These are phyloP conservation scores for Symbiodinium natans DNA, from an alignment of 73 alveolate genomes.

Conservation along the genomic window DNA sequence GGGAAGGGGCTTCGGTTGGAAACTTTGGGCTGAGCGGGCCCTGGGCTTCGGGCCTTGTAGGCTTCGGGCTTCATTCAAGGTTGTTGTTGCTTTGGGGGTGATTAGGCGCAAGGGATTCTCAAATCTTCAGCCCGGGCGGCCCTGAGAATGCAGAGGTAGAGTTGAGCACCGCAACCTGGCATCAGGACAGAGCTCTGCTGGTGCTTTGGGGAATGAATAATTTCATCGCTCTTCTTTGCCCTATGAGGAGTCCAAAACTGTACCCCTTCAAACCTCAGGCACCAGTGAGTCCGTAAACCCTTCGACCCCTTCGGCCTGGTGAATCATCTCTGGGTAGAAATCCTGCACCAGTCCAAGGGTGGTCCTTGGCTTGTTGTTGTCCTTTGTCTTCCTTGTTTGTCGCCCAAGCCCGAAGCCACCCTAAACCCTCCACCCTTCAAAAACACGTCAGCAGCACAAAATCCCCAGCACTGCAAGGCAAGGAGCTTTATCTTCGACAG, in stretches of 20 bases:
- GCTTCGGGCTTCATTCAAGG: too few relatives aligned
- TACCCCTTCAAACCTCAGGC: background rate
- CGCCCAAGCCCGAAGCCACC: too few relatives aligned
- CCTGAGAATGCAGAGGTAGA: slow-evolving; percentile 81
- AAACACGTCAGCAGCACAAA: background rate
- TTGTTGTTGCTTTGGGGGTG: too few relatives aligned
- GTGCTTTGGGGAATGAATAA: too few relatives aligned
- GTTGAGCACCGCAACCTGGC: slow-evolving; percentile 61
- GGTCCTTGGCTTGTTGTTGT: background rate
- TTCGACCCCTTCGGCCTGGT: background rate
- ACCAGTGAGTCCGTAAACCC: too few relatives aligned
- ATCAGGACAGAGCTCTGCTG: too few relatives aligned
- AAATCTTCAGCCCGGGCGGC: background rate
- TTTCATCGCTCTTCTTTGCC: background rate
- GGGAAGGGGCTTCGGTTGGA: too few relatives aligned
- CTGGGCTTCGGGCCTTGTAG: too few relatives aligned
- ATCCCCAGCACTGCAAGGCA: background rate
- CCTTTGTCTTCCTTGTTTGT: too few relatives aligned
- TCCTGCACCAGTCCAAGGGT: slow-evolving; percentile 70
- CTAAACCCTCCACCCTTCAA: background rate
- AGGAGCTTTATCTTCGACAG: slow-evolving; percentile 77
- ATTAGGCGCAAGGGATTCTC: too few relatives aligned
- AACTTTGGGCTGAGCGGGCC: too few relatives aligned
- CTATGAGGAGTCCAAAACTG: background rate
- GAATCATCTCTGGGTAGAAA: slow-evolving; percentile 86